Percentiles rank a stretch among this genome's conserved stretches.
Evolutionary conservation across 2,329 filamentous ascomycete species (phyloP).

Genomic region (Pseudogymnoascus sp.): DNA sequence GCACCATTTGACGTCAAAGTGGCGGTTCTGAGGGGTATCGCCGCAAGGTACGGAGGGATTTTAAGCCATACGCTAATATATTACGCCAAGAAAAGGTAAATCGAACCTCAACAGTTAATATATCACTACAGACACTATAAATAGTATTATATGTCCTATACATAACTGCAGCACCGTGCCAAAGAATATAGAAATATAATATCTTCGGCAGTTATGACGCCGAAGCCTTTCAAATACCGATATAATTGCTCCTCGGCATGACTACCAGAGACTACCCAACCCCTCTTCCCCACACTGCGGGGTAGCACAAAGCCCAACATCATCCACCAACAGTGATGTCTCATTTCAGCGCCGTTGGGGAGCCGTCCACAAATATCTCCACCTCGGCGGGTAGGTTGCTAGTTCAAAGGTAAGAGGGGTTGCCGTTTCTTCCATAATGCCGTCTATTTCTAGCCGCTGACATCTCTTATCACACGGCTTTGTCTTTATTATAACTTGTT

Average conservation of each 20-base stretch:
- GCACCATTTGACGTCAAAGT: neutral
- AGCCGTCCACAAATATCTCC: neutral
- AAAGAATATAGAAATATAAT: neutral
- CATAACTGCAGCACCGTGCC: neutral
- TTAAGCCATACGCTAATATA: neutral
- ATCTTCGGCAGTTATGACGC: neutral
- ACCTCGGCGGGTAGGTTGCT: neutral
- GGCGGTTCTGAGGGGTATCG: neutral
- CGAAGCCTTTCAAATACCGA: neutral
- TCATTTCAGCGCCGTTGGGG: neutral
- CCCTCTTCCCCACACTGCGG: conserved; percentile 9
- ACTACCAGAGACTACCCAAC: conserved; percentile 10
- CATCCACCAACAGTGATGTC: conserved; percentile 1
- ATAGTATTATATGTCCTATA: neutral
- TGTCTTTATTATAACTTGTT: neutral
- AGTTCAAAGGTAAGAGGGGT: neutral
- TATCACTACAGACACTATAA: neutral
- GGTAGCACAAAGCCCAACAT: neutral
- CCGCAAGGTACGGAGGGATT: neutral
- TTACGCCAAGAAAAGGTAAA: conserved; percentile 8
- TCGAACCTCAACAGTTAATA: neutral
- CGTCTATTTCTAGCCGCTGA: neutral
- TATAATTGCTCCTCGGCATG: conserved; percentile 11
- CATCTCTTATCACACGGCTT: neutral
- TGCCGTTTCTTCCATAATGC: neutral